Evolutionary conservation across 768 basidiomycete genomes (phyloP), one percentile per base, ranked within the genome.

Genomic region (Suillus ampliporus): DNA sequence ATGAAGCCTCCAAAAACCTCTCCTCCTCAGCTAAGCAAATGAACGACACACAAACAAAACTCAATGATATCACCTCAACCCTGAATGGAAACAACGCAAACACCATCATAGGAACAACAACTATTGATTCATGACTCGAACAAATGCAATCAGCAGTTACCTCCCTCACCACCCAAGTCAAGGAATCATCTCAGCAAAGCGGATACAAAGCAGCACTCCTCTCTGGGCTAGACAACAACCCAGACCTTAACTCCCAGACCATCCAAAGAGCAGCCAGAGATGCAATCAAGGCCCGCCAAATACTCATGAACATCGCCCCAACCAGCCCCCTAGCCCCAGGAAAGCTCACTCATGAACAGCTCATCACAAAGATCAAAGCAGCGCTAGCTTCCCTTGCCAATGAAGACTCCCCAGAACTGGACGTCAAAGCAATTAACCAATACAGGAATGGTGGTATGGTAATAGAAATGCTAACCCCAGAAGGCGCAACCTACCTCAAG

Each of bases 401-500:
- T 2, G 14, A 31, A 2, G 41, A n/a, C 2, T 4, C 44, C 5
- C 41, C 41, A 4, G 28, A 17, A 3, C 26, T 48, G 0, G 2
- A 26, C 0, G 5, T 50, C 31, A 5, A 23, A 5, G 4, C 19
- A 8, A 15, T 50, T 1, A 50, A 9, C 4, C 26, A 38, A 13
- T 15, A 46, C 4, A 3, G 46, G 1, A 60, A 60, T 14, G 58
- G 58, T 35, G 26, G 31, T 2, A 13, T 23, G 8, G 13, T 71
- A 1, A 58, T 67, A 5, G 63, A 70, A 26, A 26, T 74, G 13
- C 51, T 57, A 38, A 35, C 61, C 6, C 44, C 35, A 11, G 56
- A 62, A 19, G 65, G 61, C 0, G 68, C 65, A 0, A 35, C 47
- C 2, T 75, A 74, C 71, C 31, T 74, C 4, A 46, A 61, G 9